Conservation (phyloP, 345 rosid species). For the Eucalyptus polyanthemos region DNA sequence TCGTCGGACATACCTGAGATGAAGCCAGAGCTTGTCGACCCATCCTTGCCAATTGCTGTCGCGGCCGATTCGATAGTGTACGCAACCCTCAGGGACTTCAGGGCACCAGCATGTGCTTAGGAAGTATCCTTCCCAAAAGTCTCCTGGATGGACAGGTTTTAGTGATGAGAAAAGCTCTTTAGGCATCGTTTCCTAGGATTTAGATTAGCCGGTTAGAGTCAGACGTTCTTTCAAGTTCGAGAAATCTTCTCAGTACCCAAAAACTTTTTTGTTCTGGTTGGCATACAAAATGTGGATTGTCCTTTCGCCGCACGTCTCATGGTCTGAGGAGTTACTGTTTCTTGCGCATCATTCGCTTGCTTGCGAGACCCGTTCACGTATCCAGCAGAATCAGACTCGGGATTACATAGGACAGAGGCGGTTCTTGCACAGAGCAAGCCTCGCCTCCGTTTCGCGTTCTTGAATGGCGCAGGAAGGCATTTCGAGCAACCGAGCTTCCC, state of each 20-base stretch:
- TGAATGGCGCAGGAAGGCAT: background rate
- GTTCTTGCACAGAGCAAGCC: background rate
- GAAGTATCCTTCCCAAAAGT: background rate
- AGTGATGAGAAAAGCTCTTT: background rate
- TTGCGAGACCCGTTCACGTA: background rate
- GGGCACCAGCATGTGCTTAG: constrained; percentile 48
- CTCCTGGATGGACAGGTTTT: background rate
- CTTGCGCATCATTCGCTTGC: background rate
- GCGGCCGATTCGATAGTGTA: constrained; percentile 28
- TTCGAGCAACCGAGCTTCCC: background rate
- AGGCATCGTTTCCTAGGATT: background rate
- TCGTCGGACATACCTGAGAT: constrained; percentile 25
- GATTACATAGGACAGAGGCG: background rate
- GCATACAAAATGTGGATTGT: background rate
- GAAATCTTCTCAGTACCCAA: background rate
- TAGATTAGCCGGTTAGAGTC: background rate
- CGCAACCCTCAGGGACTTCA: constrained; percentile 22
- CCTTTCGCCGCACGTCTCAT: background rate
- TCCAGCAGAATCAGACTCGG: background rate
- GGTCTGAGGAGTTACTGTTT: background rate
- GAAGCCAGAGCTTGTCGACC: constrained; percentile 24
- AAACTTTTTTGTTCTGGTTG: background rate
- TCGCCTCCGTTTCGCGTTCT: background rate
- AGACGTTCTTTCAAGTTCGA: background rate
- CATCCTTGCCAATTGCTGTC: constrained; percentile 12